Evolutionary conservation across 192 early-diverging fungal genomes (phyloP).

Genomic region (Gonapodya prolifera): DNA sequence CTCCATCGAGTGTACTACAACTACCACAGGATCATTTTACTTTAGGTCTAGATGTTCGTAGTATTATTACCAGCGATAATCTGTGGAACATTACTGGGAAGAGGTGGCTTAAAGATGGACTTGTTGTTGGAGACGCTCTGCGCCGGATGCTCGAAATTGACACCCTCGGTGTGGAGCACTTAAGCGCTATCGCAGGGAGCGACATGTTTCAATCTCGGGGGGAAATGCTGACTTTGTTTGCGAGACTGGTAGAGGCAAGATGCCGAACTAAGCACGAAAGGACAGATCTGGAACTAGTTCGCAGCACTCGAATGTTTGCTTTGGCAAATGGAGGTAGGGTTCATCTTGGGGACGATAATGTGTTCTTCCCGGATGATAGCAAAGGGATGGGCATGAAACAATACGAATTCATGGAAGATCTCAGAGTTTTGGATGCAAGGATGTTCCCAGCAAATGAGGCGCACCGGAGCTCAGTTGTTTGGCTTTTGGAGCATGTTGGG

Average conservation of each 20-base stretch:
- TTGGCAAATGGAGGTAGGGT: neutral
- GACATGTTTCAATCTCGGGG: neutral
- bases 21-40: neutral
- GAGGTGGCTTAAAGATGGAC: neutral
- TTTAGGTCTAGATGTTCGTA: neutral
- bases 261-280: neutral
- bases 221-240: neutral
- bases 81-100: neutral
- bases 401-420: neutral
- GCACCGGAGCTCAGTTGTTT: neutral
- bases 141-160: neutral
- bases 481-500: neutral
- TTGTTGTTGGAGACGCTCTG: neutral
- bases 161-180: neutral
- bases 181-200: neutral
- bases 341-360: neutral
- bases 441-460: neutral
- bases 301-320: neutral
- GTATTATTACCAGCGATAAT: neutral
- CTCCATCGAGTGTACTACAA: neutral
- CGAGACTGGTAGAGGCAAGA: neutral
- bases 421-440: neutral
- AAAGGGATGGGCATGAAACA: neutral
- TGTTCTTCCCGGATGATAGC: neutral
- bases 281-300: neutral